Evolutionary conservation across 2,329 filamentous ascomycete species (phyloP), one percentile per base, ranked within the genome.

Genomic region (Aschersonia sp.): DNA sequence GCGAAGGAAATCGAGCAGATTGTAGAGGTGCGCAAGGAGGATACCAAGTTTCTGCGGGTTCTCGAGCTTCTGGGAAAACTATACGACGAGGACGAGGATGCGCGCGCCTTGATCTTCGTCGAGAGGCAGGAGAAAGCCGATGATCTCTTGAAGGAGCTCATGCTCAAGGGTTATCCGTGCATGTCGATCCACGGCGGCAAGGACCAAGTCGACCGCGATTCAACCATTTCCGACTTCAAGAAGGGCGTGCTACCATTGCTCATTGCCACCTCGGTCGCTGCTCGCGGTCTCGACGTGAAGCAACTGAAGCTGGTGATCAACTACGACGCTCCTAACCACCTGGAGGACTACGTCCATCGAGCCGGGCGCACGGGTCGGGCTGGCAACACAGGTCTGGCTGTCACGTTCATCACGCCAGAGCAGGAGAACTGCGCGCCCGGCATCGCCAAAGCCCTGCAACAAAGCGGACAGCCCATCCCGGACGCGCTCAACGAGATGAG

Each of bases 341-440:
- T 95, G 52, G 92, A 98, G 66, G 92, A 97, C 60, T 97, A 97
- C 59, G 91, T 97, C 41, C 92, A 96, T 63, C 84, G 92, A 53
- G 88, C 86, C 48, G 92, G 92, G 45, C 86, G 92, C 57, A 97
- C 92, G 5, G 92, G 92, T 9, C 84, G 92, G 61, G 92, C 92
- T 44, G 92, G 92, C 41, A 94, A 96, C 59, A 95, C 81, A 29
- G 92, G 92, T 53, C 94, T 89, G 40, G 92, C 92, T 0, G 86
- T 98, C 46, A 98, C 92, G 0, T 95, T 97, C 60, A 72, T 98
- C 50, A 94, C 88, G 0, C 84, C 87, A 42, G 86, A 94, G 44
- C 89, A 98, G 63, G 89, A 94, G 60, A 87, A 87, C 53, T 96
- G 86, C 59, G 85, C 92, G 2, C 77, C 86, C 9, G 89, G 94